Evolutionary conservation across 192 early-diverging fungal genomes (phyloP).

Genomic region (Backusella morwellensis): DNA sequence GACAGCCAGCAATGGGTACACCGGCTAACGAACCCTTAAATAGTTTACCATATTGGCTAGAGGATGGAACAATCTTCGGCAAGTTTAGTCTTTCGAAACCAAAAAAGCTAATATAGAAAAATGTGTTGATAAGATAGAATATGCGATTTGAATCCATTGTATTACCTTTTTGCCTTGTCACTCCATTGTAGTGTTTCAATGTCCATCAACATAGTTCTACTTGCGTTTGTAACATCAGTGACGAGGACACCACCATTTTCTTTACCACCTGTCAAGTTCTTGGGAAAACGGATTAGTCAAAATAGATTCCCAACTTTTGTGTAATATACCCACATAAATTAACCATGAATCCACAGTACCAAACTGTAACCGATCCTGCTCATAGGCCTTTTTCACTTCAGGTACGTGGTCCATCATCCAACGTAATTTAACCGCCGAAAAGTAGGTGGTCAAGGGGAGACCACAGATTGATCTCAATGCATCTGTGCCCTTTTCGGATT

Average conservation of each 20-base stretch:
- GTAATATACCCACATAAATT: constrained; percentile 65
- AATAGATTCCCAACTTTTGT: not conserved
- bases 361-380: constrained; percentile 72
- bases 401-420: constrained; percentile 89
- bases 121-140: not conserved
- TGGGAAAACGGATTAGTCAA: not conserved
- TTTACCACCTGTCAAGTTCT: constrained; percentile 83
- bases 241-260: constrained; percentile 65
- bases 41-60: constrained; percentile 71
- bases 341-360: constrained; percentile 95
- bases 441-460: constrained; percentile 89
- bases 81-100: constrained; percentile 55
- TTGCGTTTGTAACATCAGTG: constrained; percentile 92
- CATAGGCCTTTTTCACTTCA: constrained; percentile 69
- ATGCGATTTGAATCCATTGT: not conserved
- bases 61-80: constrained; percentile 80
- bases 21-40: constrained; percentile 59
- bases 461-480: constrained; percentile 65
- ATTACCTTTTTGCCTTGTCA: constrained; percentile 50
- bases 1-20: constrained; percentile 80
- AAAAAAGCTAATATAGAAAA: constrained; percentile 23
- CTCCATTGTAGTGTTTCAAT: constrained; percentile 81
- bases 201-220: constrained; percentile 95
- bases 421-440: constrained; percentile 86
- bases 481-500: constrained; percentile 36